A percentile compares a stretch with the other conserved stretches of the same genome.
These are phyloP conservation scores for Stylosanthes scabra DNA, from an alignment of 331 rosid genomes.

Conservation along the genomic window DNA sequence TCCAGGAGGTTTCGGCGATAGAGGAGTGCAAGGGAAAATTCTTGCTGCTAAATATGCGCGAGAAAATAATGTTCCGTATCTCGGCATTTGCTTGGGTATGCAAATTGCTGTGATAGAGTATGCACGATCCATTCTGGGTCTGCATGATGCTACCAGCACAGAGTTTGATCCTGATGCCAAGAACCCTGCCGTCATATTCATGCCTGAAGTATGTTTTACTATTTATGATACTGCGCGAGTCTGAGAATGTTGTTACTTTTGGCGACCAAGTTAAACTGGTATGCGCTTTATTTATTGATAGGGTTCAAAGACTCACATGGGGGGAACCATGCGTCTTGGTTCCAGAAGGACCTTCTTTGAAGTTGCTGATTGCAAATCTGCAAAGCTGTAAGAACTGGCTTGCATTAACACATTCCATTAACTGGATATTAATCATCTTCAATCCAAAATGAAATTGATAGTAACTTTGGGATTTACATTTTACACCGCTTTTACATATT, in stretches of 20 bases:
- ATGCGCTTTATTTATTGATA: slow-evolving; percentile 23
- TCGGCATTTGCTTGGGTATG: slow-evolving; percentile 93
- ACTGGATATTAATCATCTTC: slow-evolving; percentile 1
- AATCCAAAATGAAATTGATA: background rate
- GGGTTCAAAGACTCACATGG: slow-evolving; percentile 71
- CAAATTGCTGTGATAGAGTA: slow-evolving; percentile 90
- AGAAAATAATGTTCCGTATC: slow-evolving; percentile 77
- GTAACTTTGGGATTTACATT: background rate
- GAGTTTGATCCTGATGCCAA: slow-evolving; percentile 78
- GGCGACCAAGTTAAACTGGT: slow-evolving; percentile 22
- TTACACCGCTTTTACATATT: slow-evolving; percentile 4
- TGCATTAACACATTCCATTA: slow-evolving; percentile 5
- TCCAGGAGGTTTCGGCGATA: slow-evolving; percentile 97
- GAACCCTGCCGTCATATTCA: slow-evolving; percentile 86
- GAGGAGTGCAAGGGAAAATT: slow-evolving; percentile 89
- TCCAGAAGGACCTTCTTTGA: slow-evolving; percentile 62
- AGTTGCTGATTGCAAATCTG: slow-evolving; percentile 49
- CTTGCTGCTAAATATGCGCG: slow-evolving; percentile 92
- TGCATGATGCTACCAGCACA: slow-evolving; percentile 78
- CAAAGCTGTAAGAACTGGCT: slow-evolving; percentile 59
- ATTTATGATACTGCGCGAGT: background rate
- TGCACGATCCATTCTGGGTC: slow-evolving; percentile 79
- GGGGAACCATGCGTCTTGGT: slow-evolving; percentile 72
- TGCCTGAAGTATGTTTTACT: slow-evolving; percentile 77
- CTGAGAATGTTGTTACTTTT: background rate